Evolutionary conservation across 495 filamentous ascomycete genomes (phyloP), one percentile per base, ranked within the genome.

Genomic region (Annulohypoxylon bovei): DNA sequence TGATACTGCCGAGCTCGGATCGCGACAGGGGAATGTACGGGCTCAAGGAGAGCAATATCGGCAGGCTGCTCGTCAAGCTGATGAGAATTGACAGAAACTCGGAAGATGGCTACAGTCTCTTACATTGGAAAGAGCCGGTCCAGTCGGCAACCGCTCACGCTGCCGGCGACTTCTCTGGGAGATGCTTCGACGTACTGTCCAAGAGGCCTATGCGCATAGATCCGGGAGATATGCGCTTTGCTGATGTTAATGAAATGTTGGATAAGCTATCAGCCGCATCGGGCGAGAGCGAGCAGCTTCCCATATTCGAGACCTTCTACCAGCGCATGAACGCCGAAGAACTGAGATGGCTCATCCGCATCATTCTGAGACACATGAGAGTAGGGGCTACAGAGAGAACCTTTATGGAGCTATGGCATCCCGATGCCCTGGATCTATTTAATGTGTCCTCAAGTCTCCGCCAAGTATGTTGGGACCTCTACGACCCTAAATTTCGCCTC

Each of bases 361-460:
- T 99, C 60, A 93, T 98, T 42, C 83, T 99, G 33, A 92, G 93
- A 56, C 93, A 97, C 77, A 97, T 98, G 95, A 98, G 95, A 79
- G 88, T 99, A n/a, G 95, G 96, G 3, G 96, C 96, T 9, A 93
- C 93, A 0, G 96, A 98, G 80, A 92, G 93, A 77, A 97, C 95
- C 0, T 87, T 98, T 67, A 88, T 99, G 63, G 86, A 94, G 33
- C 80, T 94, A 49, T 98, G 94, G 94, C 95, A 99, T 79, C 92
- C 93, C 0, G 94, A 98, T 77, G 96, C 90, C 0, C 95, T 96
- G 76, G 90, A 85, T 40, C 80, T 98, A 18, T 98, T 96, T 80
- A 97, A 91, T 67, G 91, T 98, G 14, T 97, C 94, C 2, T 95
- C 92, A 40, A 97, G 91, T 73, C 83, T 99, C 62, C 87, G 93